These are phyloP conservation scores for Tillandsia fasciculata DNA, from an alignment of 176 grass and related monocot genomes.

Conservation along the genomic window DNA sequence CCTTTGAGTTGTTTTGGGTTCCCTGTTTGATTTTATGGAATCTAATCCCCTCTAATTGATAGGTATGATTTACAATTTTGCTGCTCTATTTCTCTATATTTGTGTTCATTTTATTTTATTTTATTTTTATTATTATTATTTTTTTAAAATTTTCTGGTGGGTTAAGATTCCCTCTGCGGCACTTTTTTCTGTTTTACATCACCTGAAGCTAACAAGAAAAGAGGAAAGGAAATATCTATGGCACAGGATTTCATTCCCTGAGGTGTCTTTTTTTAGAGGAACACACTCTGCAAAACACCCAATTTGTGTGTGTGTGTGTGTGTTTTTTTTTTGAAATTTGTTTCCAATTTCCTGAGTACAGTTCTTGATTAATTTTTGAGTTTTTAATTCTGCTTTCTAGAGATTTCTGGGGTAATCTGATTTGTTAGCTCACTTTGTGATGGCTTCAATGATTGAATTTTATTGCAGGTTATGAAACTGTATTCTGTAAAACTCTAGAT, in stretches of 20 bases:
- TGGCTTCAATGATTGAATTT: too few relatives aligned
- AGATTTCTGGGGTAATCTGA: too few relatives aligned
- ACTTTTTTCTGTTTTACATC: neutral
- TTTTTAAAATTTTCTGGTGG: neutral
- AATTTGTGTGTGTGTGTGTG: neutral
- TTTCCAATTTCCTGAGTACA: neutral
- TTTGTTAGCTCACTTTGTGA: too few relatives aligned
- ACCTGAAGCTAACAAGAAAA: neutral
- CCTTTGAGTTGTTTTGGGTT: too few relatives aligned
- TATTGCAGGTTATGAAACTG: too few relatives aligned
- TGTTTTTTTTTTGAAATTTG: neutral
- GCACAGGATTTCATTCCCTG: neutral
- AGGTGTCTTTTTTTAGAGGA: neutral
- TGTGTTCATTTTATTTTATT: too few relatives aligned
- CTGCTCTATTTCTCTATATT: neutral
- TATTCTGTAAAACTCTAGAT: too few relatives aligned
- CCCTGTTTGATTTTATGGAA: too few relatives aligned
- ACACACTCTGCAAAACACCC: neutral
- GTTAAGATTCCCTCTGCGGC: neutral
- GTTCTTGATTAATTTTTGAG: neutral
- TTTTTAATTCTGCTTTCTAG: neutral
- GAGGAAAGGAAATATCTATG: neutral
- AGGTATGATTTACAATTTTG: neutral
- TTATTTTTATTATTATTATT: too few relatives aligned
- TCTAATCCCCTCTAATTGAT: neutral